A percentile compares a stretch with the other conserved stretches of the same genome.
Conservation (phyloP, 495 filamentous ascomycete species). For the Friedmanniomyces endolithicus region DNA sequence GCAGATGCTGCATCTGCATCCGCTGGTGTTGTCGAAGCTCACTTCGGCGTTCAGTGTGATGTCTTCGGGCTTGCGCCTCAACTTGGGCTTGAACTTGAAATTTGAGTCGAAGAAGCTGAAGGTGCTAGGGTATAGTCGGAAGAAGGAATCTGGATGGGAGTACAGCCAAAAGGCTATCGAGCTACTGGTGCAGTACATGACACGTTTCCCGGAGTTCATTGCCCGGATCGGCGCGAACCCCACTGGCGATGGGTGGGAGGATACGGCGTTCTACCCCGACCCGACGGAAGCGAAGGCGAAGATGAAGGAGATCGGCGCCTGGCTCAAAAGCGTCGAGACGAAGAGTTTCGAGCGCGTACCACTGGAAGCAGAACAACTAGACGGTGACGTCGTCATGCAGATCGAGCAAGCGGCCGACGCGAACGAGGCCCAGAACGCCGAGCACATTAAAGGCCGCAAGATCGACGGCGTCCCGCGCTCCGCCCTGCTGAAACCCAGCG, state of each 20-base stretch:
- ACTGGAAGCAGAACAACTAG: slow-evolving; percentile 87
- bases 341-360: slow-evolving; percentile 89
- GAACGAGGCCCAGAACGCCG: slow-evolving; percentile 17
- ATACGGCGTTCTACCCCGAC: slow-evolving; percentile 70
- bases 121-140: slow-evolving; percentile 88
- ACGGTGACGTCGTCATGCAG: slow-evolving; percentile 71
- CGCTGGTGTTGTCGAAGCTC: slow-evolving; percentile 85
- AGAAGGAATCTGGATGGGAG: slow-evolving; percentile 78
- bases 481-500: slow-evolving; percentile 77
- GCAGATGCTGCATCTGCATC: slow-evolving; percentile 64
- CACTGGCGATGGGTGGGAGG: slow-evolving; percentile 57
- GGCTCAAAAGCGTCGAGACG: slow-evolving; percentile 80
- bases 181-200: slow-evolving; percentile 78
- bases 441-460: slow-evolving; percentile 43
- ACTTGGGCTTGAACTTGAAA: slow-evolving; percentile 90
- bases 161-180: slow-evolving; percentile 76
- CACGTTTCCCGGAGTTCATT: slow-evolving; percentile 88
- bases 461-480: slow-evolving; percentile 68
- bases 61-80: slow-evolving; percentile 63
- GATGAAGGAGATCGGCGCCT: slow-evolving; percentile 78
- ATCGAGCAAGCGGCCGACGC: slow-evolving; percentile 68
- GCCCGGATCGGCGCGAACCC: slow-evolving; percentile 68
- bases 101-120: slow-evolving; percentile 92
- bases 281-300: slow-evolving; percentile 55
- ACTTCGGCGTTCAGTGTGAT: slow-evolving; percentile 82